Percentiles rank a stretch among this genome's conserved stretches.
Conservation (phyloP, 1,139 yeast genomes). For the Diutina rugosa region DNA sequence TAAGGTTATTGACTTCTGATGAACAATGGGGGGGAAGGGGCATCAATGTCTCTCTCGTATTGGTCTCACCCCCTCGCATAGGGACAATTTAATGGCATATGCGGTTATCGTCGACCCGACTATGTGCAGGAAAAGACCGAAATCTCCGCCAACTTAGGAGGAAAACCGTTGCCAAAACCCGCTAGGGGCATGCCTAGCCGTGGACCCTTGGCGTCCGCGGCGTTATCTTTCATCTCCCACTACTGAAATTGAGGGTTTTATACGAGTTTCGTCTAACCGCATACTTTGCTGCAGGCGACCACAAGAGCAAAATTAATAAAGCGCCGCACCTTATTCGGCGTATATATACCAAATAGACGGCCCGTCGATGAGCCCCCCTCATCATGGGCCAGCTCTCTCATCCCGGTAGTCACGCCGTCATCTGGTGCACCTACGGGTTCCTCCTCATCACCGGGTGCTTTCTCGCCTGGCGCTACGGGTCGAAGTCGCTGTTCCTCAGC, state of each 20-base stretch:
- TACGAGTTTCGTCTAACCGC: not conserved
- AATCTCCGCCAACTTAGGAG: not conserved
- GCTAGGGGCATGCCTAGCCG: no score
- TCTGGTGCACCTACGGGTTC: constrained; percentile 60
- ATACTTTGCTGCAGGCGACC: not conserved
- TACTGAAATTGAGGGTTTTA: not conserved
- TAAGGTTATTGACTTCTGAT: constrained; percentile 40
- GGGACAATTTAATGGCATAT: not conserved
- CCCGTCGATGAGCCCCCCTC: not conserved
- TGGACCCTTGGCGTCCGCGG: no score
- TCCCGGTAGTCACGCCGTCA: constrained; percentile 50
- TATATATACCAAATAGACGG: not conserved
- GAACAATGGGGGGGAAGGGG: not conserved
- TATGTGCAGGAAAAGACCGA: not conserved
- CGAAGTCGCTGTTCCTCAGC: constrained; percentile 44
- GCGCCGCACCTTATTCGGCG: not conserved
- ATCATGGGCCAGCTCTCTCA: not conserved
- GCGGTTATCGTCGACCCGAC: not conserved
- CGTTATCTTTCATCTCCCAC: no score
- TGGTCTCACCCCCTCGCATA: no score
- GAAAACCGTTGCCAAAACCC: not conserved
- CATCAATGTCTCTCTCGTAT: not conserved
- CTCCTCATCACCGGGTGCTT: constrained; percentile 48
- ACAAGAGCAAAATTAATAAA: not conserved
- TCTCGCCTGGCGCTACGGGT: constrained; percentile 40